Base-by-base conservation (phyloP, 2,329 filamentous ascomycete genomes). In the Rugonectria rugulosa region DNA sequence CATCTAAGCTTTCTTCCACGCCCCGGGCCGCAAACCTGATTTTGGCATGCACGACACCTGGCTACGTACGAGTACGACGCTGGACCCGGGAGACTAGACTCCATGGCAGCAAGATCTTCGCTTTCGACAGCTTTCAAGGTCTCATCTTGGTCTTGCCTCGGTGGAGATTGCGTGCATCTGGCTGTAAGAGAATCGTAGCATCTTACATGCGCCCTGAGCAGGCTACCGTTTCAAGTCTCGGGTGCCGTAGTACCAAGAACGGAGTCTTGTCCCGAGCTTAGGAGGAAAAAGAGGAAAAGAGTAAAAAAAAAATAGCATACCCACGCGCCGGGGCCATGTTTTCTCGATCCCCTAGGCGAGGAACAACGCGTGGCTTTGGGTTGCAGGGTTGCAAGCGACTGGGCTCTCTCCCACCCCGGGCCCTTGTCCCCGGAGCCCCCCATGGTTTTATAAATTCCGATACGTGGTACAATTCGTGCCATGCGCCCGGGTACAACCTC, bases 381-480 rank as follows among this genome's bases (percentile, higher is more conserved):
- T 45, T 45, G 24, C 37, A 27, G n/a, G 24, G 38, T 46, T 46
- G 26, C 38, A 31, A 11, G 24, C 21, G 40, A 34, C 29, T 29
- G n/a, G n/a, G n/a, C 19, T 27, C 14, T 19, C 27, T 61, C 63
- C 48, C 63, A 59, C 20, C 19, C 8, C 31, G 50, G 59, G 56
- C 47, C n/a, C n/a, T n/a, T n/a, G n/a, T n/a, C n/a, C n/a, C n/a
- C n/a, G n/a, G n/a, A n/a, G n/a, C n/a, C n/a, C n/a, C n/a, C n/a
- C n/a, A 9, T 31, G 29, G 11, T 41, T 24, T 21, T 3, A 20
- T 32, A n/a, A 44, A 41, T 48, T 66, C 63, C 63, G 64, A 66
- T 54, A 43, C 57, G 63, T 66, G 63, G 63, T 47, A 61, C 60
- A 63, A 63, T 58, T 63, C 15, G 21, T 10, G 27, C 56, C 50